Evolutionary conservation across 208 protist genomes (phyloP), one percentile per base, ranked within the genome.

Genomic region (Wallacemonas sp.): DNA sequence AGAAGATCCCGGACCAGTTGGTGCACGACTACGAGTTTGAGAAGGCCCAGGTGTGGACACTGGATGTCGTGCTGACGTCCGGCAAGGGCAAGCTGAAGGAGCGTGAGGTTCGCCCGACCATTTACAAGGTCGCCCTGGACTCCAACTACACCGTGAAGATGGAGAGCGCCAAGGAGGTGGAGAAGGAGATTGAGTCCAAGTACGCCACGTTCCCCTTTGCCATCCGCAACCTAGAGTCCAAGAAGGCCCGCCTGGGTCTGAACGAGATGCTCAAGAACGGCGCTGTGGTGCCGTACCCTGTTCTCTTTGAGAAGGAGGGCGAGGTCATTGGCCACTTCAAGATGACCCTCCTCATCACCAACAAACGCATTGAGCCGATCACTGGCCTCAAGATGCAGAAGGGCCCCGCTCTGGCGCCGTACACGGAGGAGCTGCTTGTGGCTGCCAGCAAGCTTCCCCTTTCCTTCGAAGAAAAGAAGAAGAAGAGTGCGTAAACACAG

Each of bases 101-200:
- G 84, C 70, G 72, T 23, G 86, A 98, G 41, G 72, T 63, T 11
- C 81, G 90, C 49, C 90, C 97, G 45, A 93, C 76, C 54, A 78
- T 99, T 41, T 99, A 94, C 91, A 99, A 99, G 88, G 88, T 97
- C 48, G 74, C 92, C 1, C 77, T 98, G 8, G 97, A 99, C 65
- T 82, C 89, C 29, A 92, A 90, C 46, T 99, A 99, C 88, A 74
- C 84, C 16, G 88, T 99, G 25, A 99, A 99, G 93, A 92, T 99
- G 91, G 97, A 99, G 81, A 93, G 97, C 57, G 95, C 98, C 12
- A 92, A 95, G 65, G 89, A 97, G 64, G 76, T 99, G 54, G 88
- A 98, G 64, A 91, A 88, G 61, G 95, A 99, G 68, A 96, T 99
- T 68, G 96, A 98, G 74, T 61, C 78, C 32, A 93, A 94, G 68